Percentiles rank a stretch among this genome's conserved stretches.
Evolutionary conservation across 306 rosid genomes (phyloP).

Genomic region (Begonia peltatifolia): DNA sequence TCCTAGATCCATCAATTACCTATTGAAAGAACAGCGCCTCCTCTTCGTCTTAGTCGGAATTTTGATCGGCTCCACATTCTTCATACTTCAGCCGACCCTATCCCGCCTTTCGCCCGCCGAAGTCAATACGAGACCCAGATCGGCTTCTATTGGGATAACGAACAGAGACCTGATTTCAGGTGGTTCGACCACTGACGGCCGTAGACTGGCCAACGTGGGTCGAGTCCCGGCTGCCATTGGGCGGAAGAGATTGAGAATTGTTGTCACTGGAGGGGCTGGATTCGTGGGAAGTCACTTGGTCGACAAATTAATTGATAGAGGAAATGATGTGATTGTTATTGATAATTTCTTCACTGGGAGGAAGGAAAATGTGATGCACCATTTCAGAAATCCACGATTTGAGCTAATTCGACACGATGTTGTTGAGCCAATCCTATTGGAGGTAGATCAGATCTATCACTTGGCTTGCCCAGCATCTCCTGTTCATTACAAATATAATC

Average conservation of each 20-base stretch:
- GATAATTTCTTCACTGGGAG: constrained; percentile 92
- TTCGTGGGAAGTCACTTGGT: constrained; percentile 85
- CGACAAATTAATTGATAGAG: constrained; percentile 77
- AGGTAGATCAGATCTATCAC: constrained; percentile 96
- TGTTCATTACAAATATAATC: constrained; percentile 92
- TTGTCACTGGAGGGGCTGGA: constrained; percentile 88
- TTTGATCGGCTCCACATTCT: constrained; percentile 40
- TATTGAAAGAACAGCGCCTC: constrained; percentile 69
- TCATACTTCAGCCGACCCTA: constrained; percentile 60
- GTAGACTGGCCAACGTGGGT: constrained; percentile 17
- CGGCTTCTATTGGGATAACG: constrained; percentile 8
- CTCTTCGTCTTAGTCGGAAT: constrained; percentile 54
- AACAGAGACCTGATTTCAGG: constrained; percentile 12
- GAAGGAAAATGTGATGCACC: constrained; percentile 89
- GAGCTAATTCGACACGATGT: constrained; percentile 96
- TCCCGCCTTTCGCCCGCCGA: constrained; percentile 29
- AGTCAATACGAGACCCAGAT: constrained; percentile 2
- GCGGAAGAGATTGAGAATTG: constrained; percentile 68
- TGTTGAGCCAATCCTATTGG: constrained; percentile 80
- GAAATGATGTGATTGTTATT: constrained; percentile 83
- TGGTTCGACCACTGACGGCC: background rate
- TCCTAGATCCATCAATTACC: constrained; percentile 75
- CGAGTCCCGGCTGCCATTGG: constrained; percentile 51
- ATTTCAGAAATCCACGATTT: constrained; percentile 72
- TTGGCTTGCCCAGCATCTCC: constrained; percentile 96